Conservation (phyloP, 176 grass and related monocot genomes). For the sorghum (Sorghum bicolor) region Sorghum_bicolor_NCBIv3 NC_012870.2:73536501-73537000, state of each 20-base stretch:
- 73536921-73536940: not conserved
- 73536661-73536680: not conserved
- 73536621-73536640: not conserved
- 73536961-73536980: not conserved
- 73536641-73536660: not conserved
- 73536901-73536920: not conserved
- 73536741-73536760: not conserved
- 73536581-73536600: not conserved
- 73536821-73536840: not conserved
- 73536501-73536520: not conserved
- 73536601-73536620: not conserved
- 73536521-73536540: not conserved
- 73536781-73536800: not conserved
- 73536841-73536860: not conserved
- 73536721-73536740: not conserved
- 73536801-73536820: not conserved
- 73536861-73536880: not conserved
- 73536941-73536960: not conserved
- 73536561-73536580: not conserved
- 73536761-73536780: not conserved
- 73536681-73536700: not conserved
- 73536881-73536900: not conserved
- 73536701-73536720: not conserved
- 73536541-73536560: not conserved
- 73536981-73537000: not conserved